Percentiles rank a stretch among this genome's conserved stretches.
Evolutionary conservation across 768 basidiomycete species (phyloP).

Genomic region (Suillus subalutaceus): DNA sequence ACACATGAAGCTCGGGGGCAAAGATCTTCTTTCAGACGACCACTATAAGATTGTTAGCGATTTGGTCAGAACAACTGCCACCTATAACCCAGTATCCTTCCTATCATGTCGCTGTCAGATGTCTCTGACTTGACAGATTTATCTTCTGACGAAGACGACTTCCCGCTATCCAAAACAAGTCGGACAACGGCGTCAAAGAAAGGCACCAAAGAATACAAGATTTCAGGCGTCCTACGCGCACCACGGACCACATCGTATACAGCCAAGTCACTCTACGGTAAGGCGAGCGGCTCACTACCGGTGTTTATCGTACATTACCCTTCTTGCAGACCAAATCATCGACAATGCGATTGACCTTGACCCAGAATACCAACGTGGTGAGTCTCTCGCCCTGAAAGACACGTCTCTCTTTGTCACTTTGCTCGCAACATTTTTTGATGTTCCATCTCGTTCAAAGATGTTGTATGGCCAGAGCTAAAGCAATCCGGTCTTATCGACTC

Average conservation of each 20-base stretch:
- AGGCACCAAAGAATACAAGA: slow-evolving; percentile 32
- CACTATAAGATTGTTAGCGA: background rate
- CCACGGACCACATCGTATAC: slow-evolving; percentile 44
- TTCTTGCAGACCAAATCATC: slow-evolving; percentile 47
- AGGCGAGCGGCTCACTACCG: slow-evolving; percentile 10
- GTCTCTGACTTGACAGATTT: slow-evolving; percentile 52
- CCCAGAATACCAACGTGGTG: slow-evolving; percentile 70
- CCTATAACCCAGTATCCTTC: background rate
- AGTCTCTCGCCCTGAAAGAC: slow-evolving; percentile 11
- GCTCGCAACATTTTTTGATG: background rate
- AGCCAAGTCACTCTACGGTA: slow-evolving; percentile 49
- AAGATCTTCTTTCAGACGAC: slow-evolving; percentile 1
- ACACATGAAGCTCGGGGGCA: background rate
- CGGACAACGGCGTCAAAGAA: slow-evolving; percentile 29
- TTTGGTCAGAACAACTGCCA: background rate
- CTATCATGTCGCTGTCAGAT: slow-evolving; percentile 41
- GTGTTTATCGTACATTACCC: slow-evolving; percentile 6
- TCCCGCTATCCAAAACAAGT: slow-evolving; percentile 27
- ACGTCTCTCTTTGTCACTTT: background rate
- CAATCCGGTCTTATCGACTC: slow-evolving; percentile 68
- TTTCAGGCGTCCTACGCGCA: slow-evolving; percentile 36
- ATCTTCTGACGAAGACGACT: slow-evolving; percentile 42
- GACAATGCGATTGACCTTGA: slow-evolving; percentile 54
- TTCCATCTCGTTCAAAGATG: slow-evolving; percentile 36
- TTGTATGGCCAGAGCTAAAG: slow-evolving; percentile 68